Conservation (phyloP, 2,329 filamentous ascomycete species). For the Trichoderma asperellum region DNA sequence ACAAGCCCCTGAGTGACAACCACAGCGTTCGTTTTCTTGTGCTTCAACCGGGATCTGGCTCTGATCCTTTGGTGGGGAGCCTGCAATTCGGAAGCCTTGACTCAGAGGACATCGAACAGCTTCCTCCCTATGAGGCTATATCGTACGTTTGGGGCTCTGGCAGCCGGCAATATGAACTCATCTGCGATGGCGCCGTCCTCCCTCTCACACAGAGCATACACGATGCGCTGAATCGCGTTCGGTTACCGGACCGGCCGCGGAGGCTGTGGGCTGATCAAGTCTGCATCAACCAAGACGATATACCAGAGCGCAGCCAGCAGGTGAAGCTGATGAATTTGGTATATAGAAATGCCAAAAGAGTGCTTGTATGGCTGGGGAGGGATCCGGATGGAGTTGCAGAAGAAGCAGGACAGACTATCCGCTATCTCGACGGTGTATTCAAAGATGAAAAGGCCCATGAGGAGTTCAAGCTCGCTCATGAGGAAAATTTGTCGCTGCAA, state of each 20-base stretch:
- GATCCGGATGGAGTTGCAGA: slow-evolving; percentile 38
- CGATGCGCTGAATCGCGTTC: slow-evolving; percentile 39
- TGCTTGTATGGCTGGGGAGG: slow-evolving; percentile 45
- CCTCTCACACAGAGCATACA: slow-evolving; percentile 40
- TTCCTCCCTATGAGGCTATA: slow-evolving; percentile 40
- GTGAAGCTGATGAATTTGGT: slow-evolving; percentile 46
- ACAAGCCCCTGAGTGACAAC: slow-evolving; percentile 33
- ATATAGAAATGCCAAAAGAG: slow-evolving; percentile 40
- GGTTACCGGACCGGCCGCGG: slow-evolving; percentile 33
- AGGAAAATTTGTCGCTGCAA: slow-evolving; percentile 39
- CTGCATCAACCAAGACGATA: slow-evolving; percentile 47
- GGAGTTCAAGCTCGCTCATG: slow-evolving; percentile 38
- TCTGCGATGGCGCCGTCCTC: slow-evolving; percentile 35
- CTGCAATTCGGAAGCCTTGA: slow-evolving; percentile 37
- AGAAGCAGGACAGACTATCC: slow-evolving; percentile 38
- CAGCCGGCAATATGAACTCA: slow-evolving; percentile 33
- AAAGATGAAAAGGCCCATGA: slow-evolving; percentile 38
- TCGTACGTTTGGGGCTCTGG: slow-evolving; percentile 45
- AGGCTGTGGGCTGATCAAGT: slow-evolving; percentile 48
- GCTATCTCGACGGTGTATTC: slow-evolving; percentile 39
- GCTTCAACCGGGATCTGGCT: slow-evolving; percentile 37
- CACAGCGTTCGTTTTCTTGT: slow-evolving; percentile 41
- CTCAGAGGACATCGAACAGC: slow-evolving; percentile 21
- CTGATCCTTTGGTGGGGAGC: slow-evolving; percentile 38
- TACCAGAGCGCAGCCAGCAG: slow-evolving; percentile 43